phyloP scores from a whole-genome alignment of 495 filamentous ascomycete genomes.

The Daldinia caldariorum region DNA sequence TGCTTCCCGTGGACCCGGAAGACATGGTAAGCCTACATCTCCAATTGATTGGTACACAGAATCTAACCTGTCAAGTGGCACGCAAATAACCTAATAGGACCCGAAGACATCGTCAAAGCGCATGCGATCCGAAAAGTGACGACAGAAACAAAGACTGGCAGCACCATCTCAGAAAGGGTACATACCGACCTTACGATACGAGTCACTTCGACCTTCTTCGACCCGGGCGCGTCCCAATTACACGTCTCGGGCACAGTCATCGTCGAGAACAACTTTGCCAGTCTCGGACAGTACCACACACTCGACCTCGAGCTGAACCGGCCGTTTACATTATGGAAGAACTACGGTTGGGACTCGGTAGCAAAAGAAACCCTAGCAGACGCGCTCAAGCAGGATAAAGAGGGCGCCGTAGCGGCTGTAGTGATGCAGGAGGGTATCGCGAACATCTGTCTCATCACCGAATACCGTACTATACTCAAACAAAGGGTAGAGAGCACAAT shows the following conservation, averaged over 20 bases:
- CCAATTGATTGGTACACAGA: slow-evolving; percentile 1
- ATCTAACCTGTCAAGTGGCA: slow-evolving; percentile 74
- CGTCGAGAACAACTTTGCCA: slow-evolving; percentile 84
- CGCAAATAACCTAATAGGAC: slow-evolving; percentile 91
- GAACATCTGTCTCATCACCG: slow-evolving; percentile 92
- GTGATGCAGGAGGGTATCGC: slow-evolving; percentile 95
- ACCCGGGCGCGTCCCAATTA: slow-evolving; percentile 81
- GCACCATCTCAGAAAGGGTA: slow-evolving; percentile 76
- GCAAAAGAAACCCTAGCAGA: slow-evolving; percentile 81
- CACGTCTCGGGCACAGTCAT: slow-evolving; percentile 86
- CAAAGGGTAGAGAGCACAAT: slow-evolving; percentile 86
- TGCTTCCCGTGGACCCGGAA: slow-evolving; percentile 91
- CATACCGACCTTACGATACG: slow-evolving; percentile 81
- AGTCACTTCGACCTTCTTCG: slow-evolving; percentile 89
- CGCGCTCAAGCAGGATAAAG: slow-evolving; percentile 77
- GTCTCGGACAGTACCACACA: slow-evolving; percentile 87
- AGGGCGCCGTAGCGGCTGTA: slow-evolving; percentile 84
- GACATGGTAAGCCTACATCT: slow-evolving; percentile 76
- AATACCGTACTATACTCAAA: slow-evolving; percentile 86
- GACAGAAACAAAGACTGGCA: slow-evolving; percentile 75
- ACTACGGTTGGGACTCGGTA: slow-evolving; percentile 91
- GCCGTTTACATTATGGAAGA: slow-evolving; percentile 84
- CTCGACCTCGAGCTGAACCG: slow-evolving; percentile 78
- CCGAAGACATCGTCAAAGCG: slow-evolving; percentile 80
- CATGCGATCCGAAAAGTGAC: slow-evolving; percentile 85